phyloP scores from a whole-genome alignment of 169 alveolate genomes.

The Cryptosporidium ryanae region DNA sequence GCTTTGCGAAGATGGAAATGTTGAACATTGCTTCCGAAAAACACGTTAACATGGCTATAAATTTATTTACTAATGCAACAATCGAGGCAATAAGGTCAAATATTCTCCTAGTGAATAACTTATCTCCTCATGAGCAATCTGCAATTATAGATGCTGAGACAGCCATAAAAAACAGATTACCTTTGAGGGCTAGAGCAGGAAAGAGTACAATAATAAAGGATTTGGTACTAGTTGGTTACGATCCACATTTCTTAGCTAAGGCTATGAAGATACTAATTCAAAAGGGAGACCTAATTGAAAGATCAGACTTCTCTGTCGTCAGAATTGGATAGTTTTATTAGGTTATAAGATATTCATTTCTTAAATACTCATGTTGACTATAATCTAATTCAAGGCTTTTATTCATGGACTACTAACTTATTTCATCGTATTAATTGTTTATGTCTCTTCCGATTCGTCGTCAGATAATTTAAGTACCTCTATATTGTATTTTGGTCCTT shows the following conservation, averaged over 20 bases:
- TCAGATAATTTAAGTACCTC: slow-evolving; percentile 32
- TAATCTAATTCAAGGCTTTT: background rate
- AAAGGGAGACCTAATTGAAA: slow-evolving; percentile 53
- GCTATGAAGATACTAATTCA: slow-evolving; percentile 59
- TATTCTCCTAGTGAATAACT: slow-evolving; percentile 82
- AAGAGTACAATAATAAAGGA: slow-evolving; percentile 50
- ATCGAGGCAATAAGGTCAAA: slow-evolving; percentile 88
- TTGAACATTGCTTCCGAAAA: slow-evolving; percentile 87
- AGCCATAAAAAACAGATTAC: slow-evolving; percentile 72
- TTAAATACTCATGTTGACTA: background rate
- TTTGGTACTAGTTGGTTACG: slow-evolving; percentile 53
- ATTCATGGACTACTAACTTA: background rate
- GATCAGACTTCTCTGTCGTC: slow-evolving; percentile 54
- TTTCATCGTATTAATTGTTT: background rate
- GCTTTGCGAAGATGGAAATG: slow-evolving; percentile 91
- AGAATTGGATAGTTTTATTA: slow-evolving; percentile 5
- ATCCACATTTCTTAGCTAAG: slow-evolving; percentile 58
- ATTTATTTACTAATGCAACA: slow-evolving; percentile 89
- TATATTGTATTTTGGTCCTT: slow-evolving; percentile 39
- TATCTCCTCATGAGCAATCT: slow-evolving; percentile 86
- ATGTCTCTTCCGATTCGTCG: slow-evolving; percentile 23
- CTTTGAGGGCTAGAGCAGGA: slow-evolving; percentile 55
- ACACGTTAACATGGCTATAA: slow-evolving; percentile 91
- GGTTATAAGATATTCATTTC: background rate
- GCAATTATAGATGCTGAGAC: slow-evolving; percentile 66